Percentiles rank a stretch among this genome's conserved stretches.
These are phyloP conservation scores for Carex arenaria DNA, from an alignment of 202 grass and related monocot species.

Conservation along the genomic window DNA sequence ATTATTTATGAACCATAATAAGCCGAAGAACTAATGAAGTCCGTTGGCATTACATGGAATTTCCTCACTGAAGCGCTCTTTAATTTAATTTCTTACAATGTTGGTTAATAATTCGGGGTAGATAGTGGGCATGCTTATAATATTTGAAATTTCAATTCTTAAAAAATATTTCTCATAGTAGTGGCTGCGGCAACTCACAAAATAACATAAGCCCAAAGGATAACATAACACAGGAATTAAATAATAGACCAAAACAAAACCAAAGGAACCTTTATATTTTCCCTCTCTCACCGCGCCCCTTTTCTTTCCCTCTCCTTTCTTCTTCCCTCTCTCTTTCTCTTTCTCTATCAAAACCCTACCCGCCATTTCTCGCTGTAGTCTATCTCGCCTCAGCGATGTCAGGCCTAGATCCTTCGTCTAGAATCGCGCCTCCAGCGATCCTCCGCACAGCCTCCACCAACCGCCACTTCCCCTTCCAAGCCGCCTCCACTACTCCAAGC, in stretches of 20 bases:
- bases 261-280: slow-evolving; percentile 39
- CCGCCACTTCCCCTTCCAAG: slow-evolving; percentile 1
- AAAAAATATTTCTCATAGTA: not conserved
- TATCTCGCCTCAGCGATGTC: not conserved
- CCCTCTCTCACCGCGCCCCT: slow-evolving; percentile 29
- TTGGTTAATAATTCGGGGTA: not conserved
- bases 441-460: slow-evolving; percentile 34
- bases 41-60: no score
- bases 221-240: slow-evolving; percentile 17
- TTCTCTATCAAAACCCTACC: slow-evolving; percentile 31
- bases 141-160: not conserved
- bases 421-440: slow-evolving; percentile 32
- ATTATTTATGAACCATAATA: no score
- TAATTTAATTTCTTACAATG: not conserved
- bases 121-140: not conserved
- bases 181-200: not conserved
- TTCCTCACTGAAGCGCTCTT: not conserved
- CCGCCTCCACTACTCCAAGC: not conserved
- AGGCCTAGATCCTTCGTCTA: not conserved
- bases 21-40: no score
- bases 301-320: slow-evolving; percentile 8
- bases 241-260: slow-evolving; percentile 9
- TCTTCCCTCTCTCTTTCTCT: slow-evolving; percentile 4
- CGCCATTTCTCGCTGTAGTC: not conserved
- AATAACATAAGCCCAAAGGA: not conserved